Percentiles rank a stretch among this genome's conserved stretches.
phyloP scores from a whole-genome alignment of 2,329 filamentous ascomycete species.

The Fonsecaea multimorphosa region DNA sequence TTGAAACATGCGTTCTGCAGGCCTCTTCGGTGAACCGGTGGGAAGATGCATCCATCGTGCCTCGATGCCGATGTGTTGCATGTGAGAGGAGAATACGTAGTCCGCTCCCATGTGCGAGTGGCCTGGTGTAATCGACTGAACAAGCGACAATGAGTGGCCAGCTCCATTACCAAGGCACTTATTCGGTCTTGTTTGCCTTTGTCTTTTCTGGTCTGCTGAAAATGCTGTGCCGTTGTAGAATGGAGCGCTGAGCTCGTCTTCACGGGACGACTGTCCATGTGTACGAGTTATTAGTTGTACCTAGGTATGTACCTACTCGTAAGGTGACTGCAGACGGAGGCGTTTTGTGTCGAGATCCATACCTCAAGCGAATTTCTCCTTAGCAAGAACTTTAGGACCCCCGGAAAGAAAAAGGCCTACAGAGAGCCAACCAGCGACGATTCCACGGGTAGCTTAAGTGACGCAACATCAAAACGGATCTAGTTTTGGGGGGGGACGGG shows the following conservation, averaged over 20 bases:
- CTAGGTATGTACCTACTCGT: background rate
- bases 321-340: background rate
- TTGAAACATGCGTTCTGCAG: constrained; percentile 32
- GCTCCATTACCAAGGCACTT: background rate
- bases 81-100: constrained; percentile 24
- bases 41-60: constrained; percentile 23
- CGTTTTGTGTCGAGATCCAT: background rate
- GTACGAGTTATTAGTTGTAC: background rate
- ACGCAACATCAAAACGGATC: constrained; percentile 32
- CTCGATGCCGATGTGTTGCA: constrained; percentile 23
- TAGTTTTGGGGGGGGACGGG: constrained; percentile 7
- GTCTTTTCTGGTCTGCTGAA: background rate
- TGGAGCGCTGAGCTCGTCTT: background rate
- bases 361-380: background rate
- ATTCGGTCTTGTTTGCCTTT: background rate
- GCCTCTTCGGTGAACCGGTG: background rate
- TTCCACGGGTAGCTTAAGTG: constrained; percentile 16
- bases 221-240: background rate
- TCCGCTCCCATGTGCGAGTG: constrained; percentile 24
- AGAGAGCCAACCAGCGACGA: background rate
- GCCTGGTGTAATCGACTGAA: constrained; percentile 19
- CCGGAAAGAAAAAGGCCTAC: background rate
- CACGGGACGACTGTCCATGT: background rate
- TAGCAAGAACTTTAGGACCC: background rate
- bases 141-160: constrained; percentile 6